Evolutionary conservation across 129 eudicot species (phyloP), one percentile per base, ranked within the genome.

Genomic region (Pulicaria dysenterica): DNA sequence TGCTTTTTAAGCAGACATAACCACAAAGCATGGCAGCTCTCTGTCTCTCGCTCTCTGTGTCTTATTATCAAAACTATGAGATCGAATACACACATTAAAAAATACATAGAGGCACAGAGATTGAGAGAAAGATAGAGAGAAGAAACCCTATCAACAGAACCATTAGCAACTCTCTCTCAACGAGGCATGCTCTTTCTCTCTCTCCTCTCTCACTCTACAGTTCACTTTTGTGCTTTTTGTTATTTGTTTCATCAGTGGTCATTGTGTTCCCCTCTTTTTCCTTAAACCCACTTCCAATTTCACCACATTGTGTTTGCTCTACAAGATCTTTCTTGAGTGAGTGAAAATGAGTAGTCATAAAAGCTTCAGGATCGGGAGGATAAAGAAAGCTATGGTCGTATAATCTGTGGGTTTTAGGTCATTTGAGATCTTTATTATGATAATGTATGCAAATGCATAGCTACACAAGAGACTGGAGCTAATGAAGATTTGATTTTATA

Each of bases 11-110:
- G 81, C 77, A 77, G 77, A 78, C 77, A 78, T 54, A 38, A 53
- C 77, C 82, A 61, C 82, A 78, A 78, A 51, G 34, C 77, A 78
- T 78, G 67, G 82, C 82, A 78, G 82, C 77, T 53, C 73, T 46
- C 19, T 70, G 77, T 78, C 82, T 69, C 76, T 69, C 76, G 11
- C 64, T 65, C 69, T 65, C 49, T 77, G 76, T 69, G 81, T 77
- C 82, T 70, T 77, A 51, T 77, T 77, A 15, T 51, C 36, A 11
- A 11, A 58, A 58, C 58, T 31, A 37, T 60, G 49, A 57, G 62
- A 68, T 78, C 73, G 44, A 16, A 75, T 68, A 47, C 61, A 68
- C 39, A 76, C 55, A 69, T 40, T 31, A 17, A 58, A 50, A 5
- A 39, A 7, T 24, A 77, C 37, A 69, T 64, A 64, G 24, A 77